Percentiles rank a stretch among this genome's conserved stretches.
Conservation (phyloP, 768 basidiomycete genomes). For the Pleurotus eryngii region DNA sequence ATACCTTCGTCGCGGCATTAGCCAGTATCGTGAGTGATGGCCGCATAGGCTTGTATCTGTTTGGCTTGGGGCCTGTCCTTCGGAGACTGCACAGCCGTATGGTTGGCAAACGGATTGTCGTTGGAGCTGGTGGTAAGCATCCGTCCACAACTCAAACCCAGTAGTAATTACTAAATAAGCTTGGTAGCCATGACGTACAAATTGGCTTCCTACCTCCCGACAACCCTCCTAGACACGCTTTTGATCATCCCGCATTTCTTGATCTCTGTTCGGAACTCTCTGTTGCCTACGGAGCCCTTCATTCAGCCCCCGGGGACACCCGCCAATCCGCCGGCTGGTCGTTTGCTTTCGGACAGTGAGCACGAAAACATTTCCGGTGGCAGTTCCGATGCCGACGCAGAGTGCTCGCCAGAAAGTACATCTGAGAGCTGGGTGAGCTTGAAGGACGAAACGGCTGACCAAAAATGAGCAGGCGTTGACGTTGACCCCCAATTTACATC, state of each 20-base stretch:
- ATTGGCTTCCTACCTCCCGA: slow-evolving; percentile 67
- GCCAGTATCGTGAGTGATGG: slow-evolving; percentile 60
- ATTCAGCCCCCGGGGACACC: slow-evolving; percentile 28
- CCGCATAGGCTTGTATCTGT: slow-evolving; percentile 32
- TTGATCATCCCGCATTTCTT: slow-evolving; percentile 66
- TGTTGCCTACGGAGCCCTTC: slow-evolving; percentile 51
- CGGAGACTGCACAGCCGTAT: slow-evolving; percentile 54
- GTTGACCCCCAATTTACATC: not conserved
- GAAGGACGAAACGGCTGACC: slow-evolving; percentile 22
- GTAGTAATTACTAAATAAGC: slow-evolving; percentile 7
- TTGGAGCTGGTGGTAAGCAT: slow-evolving; percentile 76
- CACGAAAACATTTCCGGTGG: slow-evolving; percentile 34
- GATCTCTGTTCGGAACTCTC: slow-evolving; percentile 56
- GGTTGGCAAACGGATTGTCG: slow-evolving; percentile 62
- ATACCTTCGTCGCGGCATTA: slow-evolving; percentile 56
- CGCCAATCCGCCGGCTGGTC: slow-evolving; percentile 8
- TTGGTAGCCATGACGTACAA: slow-evolving; percentile 62
- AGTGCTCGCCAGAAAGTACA: slow-evolving; percentile 54
- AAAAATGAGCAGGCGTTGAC: not conserved
- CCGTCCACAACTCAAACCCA: not conserved
- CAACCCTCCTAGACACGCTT: slow-evolving; percentile 58
- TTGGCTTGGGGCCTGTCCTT: slow-evolving; percentile 42
- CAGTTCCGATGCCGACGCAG: slow-evolving; percentile 65
- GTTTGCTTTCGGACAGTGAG: not conserved
- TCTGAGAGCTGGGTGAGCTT: slow-evolving; percentile 72